Base-by-base conservation (phyloP, 352 stramenopile genomes). In the Phytopythium vexans region DNA sequence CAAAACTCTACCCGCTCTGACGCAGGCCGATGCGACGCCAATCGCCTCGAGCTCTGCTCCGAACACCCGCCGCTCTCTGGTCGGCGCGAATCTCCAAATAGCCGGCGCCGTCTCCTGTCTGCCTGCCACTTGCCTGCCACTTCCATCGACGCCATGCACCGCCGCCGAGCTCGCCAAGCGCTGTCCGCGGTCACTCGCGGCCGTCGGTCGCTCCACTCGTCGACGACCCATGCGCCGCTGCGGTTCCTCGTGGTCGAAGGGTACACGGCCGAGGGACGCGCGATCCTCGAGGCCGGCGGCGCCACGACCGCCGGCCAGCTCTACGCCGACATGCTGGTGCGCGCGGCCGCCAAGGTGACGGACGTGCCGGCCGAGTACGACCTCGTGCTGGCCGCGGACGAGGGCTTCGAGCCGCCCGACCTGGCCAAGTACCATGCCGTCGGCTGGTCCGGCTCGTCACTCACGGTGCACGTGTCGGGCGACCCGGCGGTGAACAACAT, bases 401-500 rank as follows among this genome's bases (percentile, higher is more conserved):
- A 64, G 16, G 70, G 64, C 58, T 86, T 89, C 51, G 47, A 72
- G 8, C 11, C 66, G 27, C 77, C 77, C 15, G 70, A 90, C 48
- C 56, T 89, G 9, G 56, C 60, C 35, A 68, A 84, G 77, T 89
- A 87, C 49, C 74, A 93, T 72, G 78, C 58, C 15, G 64, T 91
- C n/a, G 80, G 67, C 35, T 93, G 82, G 82, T 86, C 82, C 1
- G 82, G 82, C 16, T 93, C 71, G 12, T 91, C 77, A 39, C 70
- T 91, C 38, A 77, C 76, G 1, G 74, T 89, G 5, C 59, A 89
- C 57, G 70, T 89, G 50, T 66, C 58, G 0, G 57, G 83, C 1
- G 68, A 91, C 55, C 67, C 63, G 33, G 69, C 64, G 33, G 72
- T 92, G 35, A 35, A 72, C 47, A 60, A 69, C 46, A 76, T 83